These are phyloP conservation scores for Thalassiosira livingstoniorum DNA, from an alignment of 352 stramenopile genomes.

Conservation along the genomic window DNA sequence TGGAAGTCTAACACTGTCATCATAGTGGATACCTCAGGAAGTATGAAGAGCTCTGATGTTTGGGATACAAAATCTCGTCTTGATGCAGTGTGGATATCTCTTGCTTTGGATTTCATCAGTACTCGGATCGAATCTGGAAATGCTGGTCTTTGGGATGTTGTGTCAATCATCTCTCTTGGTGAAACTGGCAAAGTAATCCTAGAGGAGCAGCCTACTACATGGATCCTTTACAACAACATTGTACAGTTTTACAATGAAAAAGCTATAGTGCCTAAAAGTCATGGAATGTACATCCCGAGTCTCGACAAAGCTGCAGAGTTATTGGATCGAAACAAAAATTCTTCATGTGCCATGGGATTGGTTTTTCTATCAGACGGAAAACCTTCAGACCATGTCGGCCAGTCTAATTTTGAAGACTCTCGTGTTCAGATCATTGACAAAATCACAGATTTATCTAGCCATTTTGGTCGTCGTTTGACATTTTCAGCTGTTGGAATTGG, in stretches of 20 bases:
- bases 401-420: neutral
- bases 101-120: conserved; percentile 53
- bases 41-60: conserved; percentile 48
- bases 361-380: conserved; percentile 40
- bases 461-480: conserved; percentile 36
- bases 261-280: conserved; percentile 15
- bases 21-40: conserved; percentile 56
- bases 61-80: conserved; percentile 24
- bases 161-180: conserved; percentile 13
- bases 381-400: conserved; percentile 18
- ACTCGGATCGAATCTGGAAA: conserved; percentile 28
- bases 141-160: conserved; percentile 12
- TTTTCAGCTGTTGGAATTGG: conserved; percentile 52
- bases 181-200: conserved; percentile 6
- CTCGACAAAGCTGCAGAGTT: conserved; percentile 19
- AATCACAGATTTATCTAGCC: conserved; percentile 28
- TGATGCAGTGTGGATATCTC: conserved; percentile 31
- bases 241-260: conserved; percentile 37
- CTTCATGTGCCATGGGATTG: conserved; percentile 30
- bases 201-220: conserved; percentile 18
- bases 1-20: conserved; percentile 54
- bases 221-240: conserved; percentile 17
- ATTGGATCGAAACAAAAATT: conserved; percentile 20
- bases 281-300: conserved; percentile 26
- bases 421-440: conserved; percentile 9